A percentile compares a stretch with the other conserved stretches of the same genome.
Evolutionary conservation across 192 early-diverging fungal species (phyloP).

Genomic region (Coemansia sp.): DNA sequence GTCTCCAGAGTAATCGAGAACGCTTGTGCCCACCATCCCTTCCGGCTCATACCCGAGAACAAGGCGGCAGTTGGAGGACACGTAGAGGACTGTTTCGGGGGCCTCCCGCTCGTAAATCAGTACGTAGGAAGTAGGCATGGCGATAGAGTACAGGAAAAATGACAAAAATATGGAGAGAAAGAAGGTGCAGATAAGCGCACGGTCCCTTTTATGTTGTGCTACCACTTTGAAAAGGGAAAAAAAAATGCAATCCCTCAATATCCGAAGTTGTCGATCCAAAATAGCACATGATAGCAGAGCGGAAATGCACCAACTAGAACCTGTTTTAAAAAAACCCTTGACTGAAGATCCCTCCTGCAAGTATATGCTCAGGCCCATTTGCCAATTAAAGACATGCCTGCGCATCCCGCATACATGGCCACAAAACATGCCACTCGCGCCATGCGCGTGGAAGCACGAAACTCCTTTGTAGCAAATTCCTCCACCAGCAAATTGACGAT

Average conservation of each 20-base stretch:
- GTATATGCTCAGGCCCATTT: constrained; percentile 63
- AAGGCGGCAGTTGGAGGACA: constrained; percentile 26
- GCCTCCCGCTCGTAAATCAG: constrained; percentile 32
- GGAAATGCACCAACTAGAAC: not conserved
- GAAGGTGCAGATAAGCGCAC: not conserved
- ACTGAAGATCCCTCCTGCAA: no score
- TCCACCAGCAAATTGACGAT: constrained; percentile 70
- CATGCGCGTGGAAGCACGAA: constrained; percentile 29
- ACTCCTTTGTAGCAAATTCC: constrained; percentile 62
- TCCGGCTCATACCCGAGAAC: constrained; percentile 40
- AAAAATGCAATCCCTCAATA: not conserved
- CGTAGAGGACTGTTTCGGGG: constrained; percentile 39
- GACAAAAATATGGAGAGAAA: not conserved
- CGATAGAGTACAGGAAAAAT: not conserved
- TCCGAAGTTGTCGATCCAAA: not conserved
- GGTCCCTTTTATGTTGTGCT: not conserved
- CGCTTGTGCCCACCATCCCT: constrained; percentile 44
- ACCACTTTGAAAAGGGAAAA: not conserved
- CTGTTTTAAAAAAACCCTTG: no score
- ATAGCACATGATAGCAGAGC: no score
- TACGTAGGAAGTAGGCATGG: constrained; percentile 39
- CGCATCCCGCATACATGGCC: constrained; percentile 68
- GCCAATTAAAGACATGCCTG: constrained; percentile 77
- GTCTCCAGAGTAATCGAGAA: constrained; percentile 38
- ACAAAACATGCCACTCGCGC: constrained; percentile 56